Base-by-base conservation (phyloP, 2,329 filamentous ascomycete species). In the Immersiporthe knoxdaviesiana region DNA sequence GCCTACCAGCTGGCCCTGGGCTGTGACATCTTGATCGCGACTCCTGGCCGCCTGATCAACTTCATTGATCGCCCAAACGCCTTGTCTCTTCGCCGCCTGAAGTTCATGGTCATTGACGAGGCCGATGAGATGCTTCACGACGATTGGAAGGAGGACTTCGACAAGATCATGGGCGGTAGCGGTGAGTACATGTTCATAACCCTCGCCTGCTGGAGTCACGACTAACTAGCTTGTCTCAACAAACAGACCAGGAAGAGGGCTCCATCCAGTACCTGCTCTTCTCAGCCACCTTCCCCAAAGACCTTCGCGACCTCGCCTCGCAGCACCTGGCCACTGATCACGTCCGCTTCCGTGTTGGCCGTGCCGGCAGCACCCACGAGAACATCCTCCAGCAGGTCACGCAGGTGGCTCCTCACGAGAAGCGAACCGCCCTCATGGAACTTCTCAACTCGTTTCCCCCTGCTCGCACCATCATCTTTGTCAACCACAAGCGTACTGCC, bases 201-300 rank as follows among this genome's bases (percentile, higher is more conserved):
- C 58, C 21, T 32, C 35, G 32, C 18, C 30, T 16, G 50, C 47
- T 6, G n/a, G 18, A 63, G 54, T 50, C 14, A 39, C 32, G 62
- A 39, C 75, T 81, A 72, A 79, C 70, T n/a, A n/a, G n/a, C n/a
- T n/a, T 56, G 30, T 27, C 30, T 68, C 3, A 70, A 84, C 82
- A 97, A 70, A 84, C 82, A 97, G 85, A 89, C 79, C 82, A 97
- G 73, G 88, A 97, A 71, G 89, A 92, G 68, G 93, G 86, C 2
- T 86, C 87, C 71, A 81, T 90, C 74, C 87, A 85, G 68, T 90
- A 89, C 78, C 85, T 97, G 80, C 91, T 99, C 82, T 98, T 98
- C 79, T 97, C 94, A 0, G 96, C 96, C 0, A 98, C 96, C 0
- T 98, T 99, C 79, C 93, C 94, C 54, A 94, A 92, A 81, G 83